Evolutionary conservation across 768 basidiomycete species (phyloP), one percentile per base, ranked within the genome.

Genomic region (Hemileccinum impolitum): DNA sequence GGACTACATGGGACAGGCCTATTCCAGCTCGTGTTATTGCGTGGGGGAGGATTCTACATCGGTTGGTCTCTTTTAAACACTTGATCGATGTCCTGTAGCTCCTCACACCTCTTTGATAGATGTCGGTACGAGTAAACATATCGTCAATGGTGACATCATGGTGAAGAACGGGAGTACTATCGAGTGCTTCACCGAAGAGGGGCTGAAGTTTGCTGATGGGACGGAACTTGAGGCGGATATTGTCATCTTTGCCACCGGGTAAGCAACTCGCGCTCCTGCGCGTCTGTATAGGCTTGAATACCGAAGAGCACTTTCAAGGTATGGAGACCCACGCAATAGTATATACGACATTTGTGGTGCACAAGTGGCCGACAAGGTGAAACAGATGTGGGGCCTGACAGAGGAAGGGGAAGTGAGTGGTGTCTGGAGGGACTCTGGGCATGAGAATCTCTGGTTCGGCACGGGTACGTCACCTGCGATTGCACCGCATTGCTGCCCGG

Each of bases 301-400:
- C 19, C 2, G 6, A 19, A 23, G n/a, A 39, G 13, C 11, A 17
- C n/a, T 41, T 13, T 38, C n/a, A 9, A 84, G 81, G 4, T 74
- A 76, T 39, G 77, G 76, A 14, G 74, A 79, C 56, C 57, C 71
- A 0, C 66, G 68, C 17, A 66, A 70, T 9, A 65, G 71, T n/a
- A 61, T 80, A 39, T 66, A 64, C 34, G 63, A 67, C 0, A 60
- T 84, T 6, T 74, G 79, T 37, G 80, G 76, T 1, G 68, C 75
- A 9, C 68, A 75, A 28, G 57, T 79, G 2, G 72, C 70, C 0
- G 59, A 71, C 46, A 68, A 73, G 59, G 68, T 83, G 50, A 71
- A 74, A 32, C 66, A 68, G 12, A 64, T 87, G 13, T 81, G 86
- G 87, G 80, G 84, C n/a, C 48, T 85, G 40, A 74, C 82, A 52